Evolutionary conservation across 1,284 basidiomycete species (phyloP).

Genomic region (Ustilago vetiveriae): DNA sequence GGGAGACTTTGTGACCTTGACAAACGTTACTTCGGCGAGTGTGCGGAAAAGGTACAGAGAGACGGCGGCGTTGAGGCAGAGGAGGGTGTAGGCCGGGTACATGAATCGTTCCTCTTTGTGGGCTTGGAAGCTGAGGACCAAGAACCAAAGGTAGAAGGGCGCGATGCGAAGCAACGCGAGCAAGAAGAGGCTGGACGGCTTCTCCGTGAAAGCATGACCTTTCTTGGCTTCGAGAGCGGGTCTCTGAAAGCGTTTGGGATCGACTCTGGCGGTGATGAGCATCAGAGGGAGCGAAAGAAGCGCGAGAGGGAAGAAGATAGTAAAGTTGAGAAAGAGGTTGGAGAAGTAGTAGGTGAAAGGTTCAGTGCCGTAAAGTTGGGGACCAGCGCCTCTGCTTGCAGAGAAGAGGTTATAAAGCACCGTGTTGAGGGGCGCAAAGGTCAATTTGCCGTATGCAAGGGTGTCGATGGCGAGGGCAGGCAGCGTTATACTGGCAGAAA

Average conservation of each 20-base stretch:
- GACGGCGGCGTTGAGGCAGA: conserved; percentile 94
- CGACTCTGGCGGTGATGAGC: conserved; percentile 77
- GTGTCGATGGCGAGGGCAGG: conserved; percentile 73
- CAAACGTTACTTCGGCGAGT: conserved; percentile 45
- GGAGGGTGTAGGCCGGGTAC: conserved; percentile 89
- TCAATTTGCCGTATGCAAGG: conserved; percentile 81
- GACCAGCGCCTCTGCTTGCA: conserved; percentile 74
- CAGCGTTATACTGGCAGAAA: conserved; percentile 76
- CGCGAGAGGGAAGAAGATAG: conserved; percentile 82
- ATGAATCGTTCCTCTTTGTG: conserved; percentile 99
- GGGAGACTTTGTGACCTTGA: conserved; percentile 52
- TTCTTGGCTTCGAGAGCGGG: conserved; percentile 70
- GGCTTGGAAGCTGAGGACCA: conserved; percentile 79
- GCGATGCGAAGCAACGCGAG: conserved; percentile 79
- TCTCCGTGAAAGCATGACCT: conserved; percentile 16
- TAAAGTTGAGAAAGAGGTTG: conserved; percentile 87
- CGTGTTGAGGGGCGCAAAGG: conserved; percentile 91
- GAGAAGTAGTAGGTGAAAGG: conserved; percentile 72
- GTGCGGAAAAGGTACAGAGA: conserved; percentile 72
- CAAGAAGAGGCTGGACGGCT: conserved; percentile 36
- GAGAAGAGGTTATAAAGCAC: conserved; percentile 89
- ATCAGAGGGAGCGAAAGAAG: conserved; percentile 73
- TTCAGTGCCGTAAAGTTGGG: conserved; percentile 91
- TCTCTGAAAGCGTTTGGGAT: conserved; percentile 81
- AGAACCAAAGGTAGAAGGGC: conserved; percentile 90